phyloP scores from a whole-genome alignment of 192 early-diverging fungal species.

The Coemansia sp. region DNA sequence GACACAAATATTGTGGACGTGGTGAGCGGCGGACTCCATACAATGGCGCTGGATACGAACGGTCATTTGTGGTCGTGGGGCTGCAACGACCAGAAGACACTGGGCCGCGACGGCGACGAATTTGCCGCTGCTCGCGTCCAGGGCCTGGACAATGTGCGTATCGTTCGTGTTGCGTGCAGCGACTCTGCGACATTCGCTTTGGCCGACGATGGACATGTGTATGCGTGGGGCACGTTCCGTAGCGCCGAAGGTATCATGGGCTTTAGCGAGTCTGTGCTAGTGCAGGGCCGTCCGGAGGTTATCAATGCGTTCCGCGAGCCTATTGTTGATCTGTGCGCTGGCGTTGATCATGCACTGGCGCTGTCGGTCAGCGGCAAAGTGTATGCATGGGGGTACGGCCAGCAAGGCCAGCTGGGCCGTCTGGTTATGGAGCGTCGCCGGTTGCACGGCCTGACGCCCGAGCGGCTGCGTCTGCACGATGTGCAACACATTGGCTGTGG shows the following conservation, averaged over 20 bases:
- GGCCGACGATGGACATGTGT: constrained; percentile 74
- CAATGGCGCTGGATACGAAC: constrained; percentile 67
- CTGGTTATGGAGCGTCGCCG: constrained; percentile 72
- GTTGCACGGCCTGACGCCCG: constrained; percentile 61
- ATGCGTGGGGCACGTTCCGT: constrained; percentile 85
- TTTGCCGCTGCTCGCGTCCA: constrained; percentile 74
- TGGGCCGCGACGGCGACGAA: constrained; percentile 68
- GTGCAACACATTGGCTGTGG: constrained; percentile 73
- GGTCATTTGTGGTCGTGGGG: constrained; percentile 92
- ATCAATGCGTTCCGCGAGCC: constrained; percentile 61
- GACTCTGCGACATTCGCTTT: constrained; percentile 83
- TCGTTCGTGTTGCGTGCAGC: constrained; percentile 79
- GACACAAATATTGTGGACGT: constrained; percentile 76
- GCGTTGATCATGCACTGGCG: constrained; percentile 84
- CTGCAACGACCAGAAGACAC: constrained; percentile 88
- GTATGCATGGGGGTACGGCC: constrained; percentile 87
- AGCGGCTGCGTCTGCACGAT: constrained; percentile 56
- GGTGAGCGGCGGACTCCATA: constrained; percentile 85
- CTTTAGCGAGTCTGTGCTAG: constrained; percentile 63
- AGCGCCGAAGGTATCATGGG: constrained; percentile 84
- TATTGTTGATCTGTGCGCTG: constrained; percentile 76
- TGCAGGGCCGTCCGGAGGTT: constrained; percentile 61
- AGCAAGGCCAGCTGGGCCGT: constrained; percentile 87
- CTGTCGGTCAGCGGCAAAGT: constrained; percentile 70
- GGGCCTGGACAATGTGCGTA: constrained; percentile 69